Conservation (phyloP, 768 basidiomycete species). For the Tubosaeta brunneosetosa region DNA sequence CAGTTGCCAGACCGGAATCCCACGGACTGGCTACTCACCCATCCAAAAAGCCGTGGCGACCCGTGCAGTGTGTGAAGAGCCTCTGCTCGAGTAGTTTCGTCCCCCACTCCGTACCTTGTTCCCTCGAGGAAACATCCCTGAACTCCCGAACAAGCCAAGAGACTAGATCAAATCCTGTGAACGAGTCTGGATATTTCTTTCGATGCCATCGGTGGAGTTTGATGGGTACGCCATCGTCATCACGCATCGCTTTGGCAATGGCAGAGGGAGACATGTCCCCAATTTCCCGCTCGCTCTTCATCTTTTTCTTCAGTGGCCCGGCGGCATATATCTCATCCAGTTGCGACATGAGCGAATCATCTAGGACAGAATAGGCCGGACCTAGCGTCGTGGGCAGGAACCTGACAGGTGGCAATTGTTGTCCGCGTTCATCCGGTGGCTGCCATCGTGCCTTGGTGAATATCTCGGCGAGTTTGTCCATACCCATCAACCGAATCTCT, state of each 20-base stretch:
- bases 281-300: constrained; percentile 73
- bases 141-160: constrained; percentile 93
- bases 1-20: neutral
- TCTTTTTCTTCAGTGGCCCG: constrained; percentile 73
- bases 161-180: constrained; percentile 86
- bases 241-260: constrained; percentile 81
- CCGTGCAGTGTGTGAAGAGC: constrained; percentile 78
- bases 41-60: constrained; percentile 79
- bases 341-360: constrained; percentile 72
- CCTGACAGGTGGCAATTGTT: constrained; percentile 56
- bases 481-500: constrained; percentile 83
- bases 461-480: constrained; percentile 85
- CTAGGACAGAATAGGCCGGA: constrained; percentile 73
- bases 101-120: constrained; percentile 79
- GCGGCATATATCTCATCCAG: constrained; percentile 75
- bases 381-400: constrained; percentile 83
- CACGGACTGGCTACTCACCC: constrained; percentile 49
- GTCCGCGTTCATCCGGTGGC: constrained; percentile 37
- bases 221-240: constrained; percentile 79
- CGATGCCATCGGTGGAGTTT: constrained; percentile 84
- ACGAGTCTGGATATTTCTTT: constrained; percentile 69
- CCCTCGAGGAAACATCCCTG: constrained; percentile 77
- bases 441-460: constrained; percentile 85
- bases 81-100: constrained; percentile 73
- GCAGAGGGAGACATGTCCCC: constrained; percentile 55